Percentiles rank a stretch among this genome's conserved stretches.
Conservation (phyloP, 306 rosid genomes). For the Quercus aquifolioides region DNA sequence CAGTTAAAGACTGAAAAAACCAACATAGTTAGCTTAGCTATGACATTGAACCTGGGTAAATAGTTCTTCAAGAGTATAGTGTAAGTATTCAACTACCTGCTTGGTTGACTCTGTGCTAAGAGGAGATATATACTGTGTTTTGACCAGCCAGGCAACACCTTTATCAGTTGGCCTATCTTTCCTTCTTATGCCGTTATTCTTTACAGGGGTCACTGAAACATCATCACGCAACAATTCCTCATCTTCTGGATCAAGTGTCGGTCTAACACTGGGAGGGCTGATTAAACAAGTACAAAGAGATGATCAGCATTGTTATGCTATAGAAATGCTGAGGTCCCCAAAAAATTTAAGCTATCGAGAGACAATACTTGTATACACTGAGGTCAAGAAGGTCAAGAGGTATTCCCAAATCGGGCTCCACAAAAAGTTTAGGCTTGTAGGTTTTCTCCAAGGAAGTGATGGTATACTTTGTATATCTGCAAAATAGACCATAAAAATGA, state of each 20-base stretch:
- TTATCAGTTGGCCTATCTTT: slow-evolving; percentile 97
- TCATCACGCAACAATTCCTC: slow-evolving; percentile 92
- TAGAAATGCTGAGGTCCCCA: slow-evolving; percentile 16
- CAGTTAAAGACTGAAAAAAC: slow-evolving; percentile 75
- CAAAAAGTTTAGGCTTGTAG: slow-evolving; percentile 92
- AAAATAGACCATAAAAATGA: slow-evolving; percentile 28
- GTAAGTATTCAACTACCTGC: slow-evolving; percentile 54
- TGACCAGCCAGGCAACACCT: slow-evolving; percentile 99
- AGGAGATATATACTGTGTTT: slow-evolving; percentile 97
- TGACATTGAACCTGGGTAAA: slow-evolving; percentile 19
- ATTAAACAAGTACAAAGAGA: slow-evolving; percentile 17
- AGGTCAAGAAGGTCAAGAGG: slow-evolving; percentile 99
- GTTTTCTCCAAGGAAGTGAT: slow-evolving; percentile 92
- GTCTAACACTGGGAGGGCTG: slow-evolving; percentile 82
- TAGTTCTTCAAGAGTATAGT: slow-evolving; percentile 2
- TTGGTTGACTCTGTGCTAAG: slow-evolving; percentile 86
- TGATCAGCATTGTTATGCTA: slow-evolving; percentile 29
- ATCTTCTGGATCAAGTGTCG: slow-evolving; percentile 77
- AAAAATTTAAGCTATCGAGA: slow-evolving; percentile 16
- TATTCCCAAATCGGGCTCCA: slow-evolving; percentile 98
- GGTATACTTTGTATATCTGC: slow-evolving; percentile 84
- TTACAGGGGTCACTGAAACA: slow-evolving; percentile 71
- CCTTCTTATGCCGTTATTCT: slow-evolving; percentile 80
- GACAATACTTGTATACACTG: slow-evolving; percentile 88
- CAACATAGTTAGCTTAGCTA: slow-evolving; percentile 20